Base-by-base conservation (phyloP, 331 rosid species). In the Spiraea crenata region DNA sequence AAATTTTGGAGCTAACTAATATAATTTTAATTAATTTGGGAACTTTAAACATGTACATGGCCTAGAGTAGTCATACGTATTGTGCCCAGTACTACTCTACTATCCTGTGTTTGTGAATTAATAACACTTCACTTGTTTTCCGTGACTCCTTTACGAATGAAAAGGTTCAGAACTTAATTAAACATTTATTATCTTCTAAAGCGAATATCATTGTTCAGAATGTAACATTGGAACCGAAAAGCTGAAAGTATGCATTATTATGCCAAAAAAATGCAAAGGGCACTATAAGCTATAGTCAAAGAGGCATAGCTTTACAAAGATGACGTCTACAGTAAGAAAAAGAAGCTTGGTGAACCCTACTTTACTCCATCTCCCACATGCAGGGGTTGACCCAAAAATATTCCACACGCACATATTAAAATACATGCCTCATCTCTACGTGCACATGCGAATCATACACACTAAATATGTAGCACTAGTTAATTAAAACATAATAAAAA, bases 341-440 rank as follows among this genome's bases (percentile, higher is more conserved):
- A 6, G 8, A 66, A 65, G 47, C 15, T 39, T 20, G 38, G 42
- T 55, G 49, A 67, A 67, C 77, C 58, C 64, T 56, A 75, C 57
- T 72, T 61, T 65, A 78, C 85, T 78, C 75, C 78, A 75, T 59
- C 69, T 14, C 75, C 70, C 88, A 81, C 84, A 76, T 81, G 83
- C 84, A 72, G 34, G 63, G 78, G 78, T 84, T 81, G 85, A 84
- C 88, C 75, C 83, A 59, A 69, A 78, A 74, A 71, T 57, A 74
- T 74, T 56, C 67, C 76, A 42, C 65, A 42, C 38, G 40, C 42
- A 16, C 38, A 40, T 17, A 40, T 38, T 54, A 37, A 52, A 54
- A 14, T 25, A 44, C 65, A 65, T 44, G 42, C 16, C 41, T 25
- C 65, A 65, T 44, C 25, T 9, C 41, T 25, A 1, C 31, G 55